Percentiles rank a stretch among this genome's conserved stretches.
These are phyloP conservation scores for Xylaria sp. DNA, from an alignment of 2,329 filamentous ascomycete species.

Conservation along the genomic window DNA sequence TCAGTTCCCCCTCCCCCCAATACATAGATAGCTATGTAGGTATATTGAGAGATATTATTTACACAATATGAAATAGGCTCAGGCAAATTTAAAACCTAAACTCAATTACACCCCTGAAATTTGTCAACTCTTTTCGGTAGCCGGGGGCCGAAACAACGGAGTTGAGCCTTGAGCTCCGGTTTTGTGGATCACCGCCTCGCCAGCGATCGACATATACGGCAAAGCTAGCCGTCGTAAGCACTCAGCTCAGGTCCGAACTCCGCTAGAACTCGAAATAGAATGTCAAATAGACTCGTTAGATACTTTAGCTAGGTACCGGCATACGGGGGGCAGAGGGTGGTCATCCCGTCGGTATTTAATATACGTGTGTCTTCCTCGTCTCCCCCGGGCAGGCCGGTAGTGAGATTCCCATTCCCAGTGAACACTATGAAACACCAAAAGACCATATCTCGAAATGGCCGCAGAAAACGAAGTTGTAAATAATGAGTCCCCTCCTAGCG, in stretches of 20 bases:
- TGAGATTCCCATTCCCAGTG: neutral
- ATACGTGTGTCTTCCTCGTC: neutral
- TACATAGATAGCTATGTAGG: neutral
- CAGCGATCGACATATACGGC: neutral
- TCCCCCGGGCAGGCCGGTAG: neutral
- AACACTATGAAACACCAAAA: neutral
- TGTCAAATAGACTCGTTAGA: neutral
- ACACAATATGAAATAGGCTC: neutral
- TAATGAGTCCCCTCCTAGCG: neutral
- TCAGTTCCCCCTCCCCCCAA: neutral
- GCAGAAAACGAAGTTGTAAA: slow-evolving; percentile 2
- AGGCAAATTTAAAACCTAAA: neutral
- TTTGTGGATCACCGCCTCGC: slow-evolving; percentile 1
- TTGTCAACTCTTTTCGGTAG: neutral
- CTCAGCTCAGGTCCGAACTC: slow-evolving; percentile 23
- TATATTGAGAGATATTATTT: neutral
- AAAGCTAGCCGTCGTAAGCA: slow-evolving; percentile 10
- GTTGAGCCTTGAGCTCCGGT: slow-evolving; percentile 17
- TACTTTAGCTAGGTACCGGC: neutral
- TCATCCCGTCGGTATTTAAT: neutral
- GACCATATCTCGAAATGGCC: slow-evolving; percentile 14
- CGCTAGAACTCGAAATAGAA: neutral
- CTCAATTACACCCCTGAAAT: slow-evolving; percentile 9
- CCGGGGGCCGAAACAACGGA: slow-evolving; percentile 3
- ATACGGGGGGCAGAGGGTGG: neutral